These are phyloP conservation scores for Thraustochytrium striatum DNA, from an alignment of 352 stramenopile genomes.

Conservation along the genomic window DNA sequence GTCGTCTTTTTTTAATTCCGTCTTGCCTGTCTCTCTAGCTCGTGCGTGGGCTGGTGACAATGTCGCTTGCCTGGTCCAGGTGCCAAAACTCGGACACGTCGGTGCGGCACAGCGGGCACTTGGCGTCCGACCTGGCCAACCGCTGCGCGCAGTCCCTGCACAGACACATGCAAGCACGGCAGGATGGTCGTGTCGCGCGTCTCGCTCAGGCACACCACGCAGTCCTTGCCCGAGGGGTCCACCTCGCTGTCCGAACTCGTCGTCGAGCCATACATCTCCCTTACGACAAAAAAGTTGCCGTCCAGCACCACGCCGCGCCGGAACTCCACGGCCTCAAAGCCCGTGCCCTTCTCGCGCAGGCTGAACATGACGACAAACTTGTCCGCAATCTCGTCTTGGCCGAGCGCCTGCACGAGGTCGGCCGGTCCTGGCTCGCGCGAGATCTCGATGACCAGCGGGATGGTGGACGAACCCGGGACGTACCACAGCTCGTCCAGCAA, in stretches of 20 bases:
- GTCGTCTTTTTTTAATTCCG: not conserved
- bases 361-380: not conserved
- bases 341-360: not conserved
- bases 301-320: not conserved
- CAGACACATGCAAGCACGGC: conserved; percentile 56
- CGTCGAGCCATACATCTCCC: not conserved
- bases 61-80: not conserved
- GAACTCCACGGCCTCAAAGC: not conserved
- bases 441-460: too few relatives aligned
- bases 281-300: not conserved
- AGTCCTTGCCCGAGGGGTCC: conserved; percentile 40
- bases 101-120: conserved; percentile 50
- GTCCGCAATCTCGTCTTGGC: not conserved
- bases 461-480: too few relatives aligned
- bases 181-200: conserved; percentile 50
- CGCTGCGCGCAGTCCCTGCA: conserved; percentile 53
- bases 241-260: not conserved
- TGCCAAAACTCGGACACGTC: conserved; percentile 47
- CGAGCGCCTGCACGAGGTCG: not conserved
- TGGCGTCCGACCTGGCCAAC: conserved; percentile 15
- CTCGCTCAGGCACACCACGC: conserved; percentile 56
- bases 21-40: not conserved
- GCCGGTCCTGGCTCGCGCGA: too few relatives aligned
- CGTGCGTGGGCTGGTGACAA: not conserved
- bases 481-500: too few relatives aligned